Conservation (phyloP, 768 basidiomycete species). For the Trametopsis cervina region DNA sequence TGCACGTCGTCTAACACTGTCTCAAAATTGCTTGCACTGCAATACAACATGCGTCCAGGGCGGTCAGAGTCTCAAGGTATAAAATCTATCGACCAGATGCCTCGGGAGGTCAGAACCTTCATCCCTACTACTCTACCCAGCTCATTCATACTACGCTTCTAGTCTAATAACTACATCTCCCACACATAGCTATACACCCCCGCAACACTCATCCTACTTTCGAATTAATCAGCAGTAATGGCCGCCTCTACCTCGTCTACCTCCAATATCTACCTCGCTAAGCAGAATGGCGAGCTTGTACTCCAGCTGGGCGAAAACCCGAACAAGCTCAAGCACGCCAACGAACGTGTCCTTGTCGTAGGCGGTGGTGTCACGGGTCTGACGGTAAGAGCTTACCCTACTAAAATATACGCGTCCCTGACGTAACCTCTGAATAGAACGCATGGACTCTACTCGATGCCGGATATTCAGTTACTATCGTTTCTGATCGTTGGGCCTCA, state of each 20-base stretch:
- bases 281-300: constrained; percentile 8
- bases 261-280: constrained; percentile 10
- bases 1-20: not conserved
- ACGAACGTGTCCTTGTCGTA: constrained; percentile 13
- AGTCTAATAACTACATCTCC: too few species aligned
- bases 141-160: not conserved
- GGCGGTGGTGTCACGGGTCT: constrained; percentile 20
- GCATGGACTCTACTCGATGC: constrained; percentile 28
- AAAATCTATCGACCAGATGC: not conserved
- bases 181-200: not conserved
- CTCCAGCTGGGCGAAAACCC: constrained; percentile 8
- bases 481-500: constrained; percentile 19
- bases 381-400: constrained; percentile 1
- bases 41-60: not conserved
- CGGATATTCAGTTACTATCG: constrained; percentile 29
- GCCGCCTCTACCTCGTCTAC: not conserved
- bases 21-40: not conserved
- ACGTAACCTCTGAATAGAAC: constrained; percentile 3
- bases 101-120: not conserved
- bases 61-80: not conserved
- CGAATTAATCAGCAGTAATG: not conserved
- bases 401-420: not conserved
- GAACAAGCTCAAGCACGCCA: constrained; percentile 1
- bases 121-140: not conserved
- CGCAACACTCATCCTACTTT: not conserved